phyloP scores from a whole-genome alignment of 139 green algal genomes.

The Chlamydomonas sp. region DNA sequence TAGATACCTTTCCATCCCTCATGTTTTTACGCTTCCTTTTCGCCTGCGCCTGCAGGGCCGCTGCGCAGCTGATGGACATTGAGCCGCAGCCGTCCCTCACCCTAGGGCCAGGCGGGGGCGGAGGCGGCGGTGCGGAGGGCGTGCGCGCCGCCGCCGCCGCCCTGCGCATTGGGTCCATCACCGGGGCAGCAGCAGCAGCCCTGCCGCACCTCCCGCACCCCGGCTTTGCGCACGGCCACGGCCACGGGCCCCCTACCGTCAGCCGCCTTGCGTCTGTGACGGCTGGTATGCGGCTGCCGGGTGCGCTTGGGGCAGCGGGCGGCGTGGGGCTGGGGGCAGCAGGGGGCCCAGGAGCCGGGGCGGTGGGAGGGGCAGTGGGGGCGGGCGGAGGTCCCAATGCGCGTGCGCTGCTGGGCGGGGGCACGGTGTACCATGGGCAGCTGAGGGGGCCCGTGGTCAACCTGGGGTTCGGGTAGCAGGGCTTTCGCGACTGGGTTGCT shows the following conservation, averaged over 20 bases:
- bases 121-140: background rate
- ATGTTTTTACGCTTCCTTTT: too few relatives aligned
- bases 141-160: background rate
- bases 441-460: slow-evolving; percentile 12
- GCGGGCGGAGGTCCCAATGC: background rate
- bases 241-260: too few relatives aligned
- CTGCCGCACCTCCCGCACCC: too few relatives aligned
- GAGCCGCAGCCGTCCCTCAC: background rate
- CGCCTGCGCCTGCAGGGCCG: too few relatives aligned
- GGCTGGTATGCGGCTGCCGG: background rate
- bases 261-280: slow-evolving; percentile 10
- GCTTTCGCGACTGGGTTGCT: too few relatives aligned
- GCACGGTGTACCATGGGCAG: slow-evolving; percentile 29
- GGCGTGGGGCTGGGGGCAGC: background rate
- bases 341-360: background rate
- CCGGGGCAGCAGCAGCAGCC: background rate
- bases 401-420: background rate
- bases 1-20: too few relatives aligned
- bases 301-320: background rate
- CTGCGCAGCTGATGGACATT: too few relatives aligned
- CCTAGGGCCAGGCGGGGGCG: background rate
- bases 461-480: slow-evolving; percentile 36
- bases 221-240: too few relatives aligned
- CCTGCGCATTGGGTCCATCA: slow-evolving; percentile 21
- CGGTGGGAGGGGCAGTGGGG: background rate